Conservation (phyloP, 768 basidiomycete genomes). For the Pulveroboletus ravenelii region DNA sequence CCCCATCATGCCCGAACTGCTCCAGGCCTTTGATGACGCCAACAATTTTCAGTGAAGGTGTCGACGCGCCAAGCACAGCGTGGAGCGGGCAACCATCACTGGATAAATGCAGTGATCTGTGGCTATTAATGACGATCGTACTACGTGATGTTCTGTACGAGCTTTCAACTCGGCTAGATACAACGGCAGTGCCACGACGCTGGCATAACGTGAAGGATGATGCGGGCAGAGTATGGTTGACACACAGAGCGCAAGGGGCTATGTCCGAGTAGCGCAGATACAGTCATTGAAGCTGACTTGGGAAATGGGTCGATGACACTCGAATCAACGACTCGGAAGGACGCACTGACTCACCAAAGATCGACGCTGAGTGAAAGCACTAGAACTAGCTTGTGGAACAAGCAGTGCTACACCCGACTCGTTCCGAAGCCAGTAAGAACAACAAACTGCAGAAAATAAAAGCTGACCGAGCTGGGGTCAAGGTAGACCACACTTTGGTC, state of each 20-base stretch:
- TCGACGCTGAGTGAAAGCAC: background rate
- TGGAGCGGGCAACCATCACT: background rate
- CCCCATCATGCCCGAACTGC: background rate
- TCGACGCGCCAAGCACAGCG: background rate
- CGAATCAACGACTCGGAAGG: background rate
- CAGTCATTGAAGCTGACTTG: background rate
- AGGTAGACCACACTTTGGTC: too few species aligned
- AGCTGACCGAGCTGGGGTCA: background rate
- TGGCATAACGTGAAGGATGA: too few species aligned
- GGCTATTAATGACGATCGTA: too few species aligned
- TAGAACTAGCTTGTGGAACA: background rate
- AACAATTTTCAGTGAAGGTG: background rate
- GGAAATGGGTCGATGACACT: background rate
- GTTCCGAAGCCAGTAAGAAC: background rate
- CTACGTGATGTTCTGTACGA: background rate
- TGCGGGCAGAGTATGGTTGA: background rate
- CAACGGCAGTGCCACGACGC: background rate
- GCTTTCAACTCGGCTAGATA: background rate
- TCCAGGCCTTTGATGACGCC: background rate
- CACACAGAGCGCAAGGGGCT: background rate
- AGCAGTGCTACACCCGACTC: background rate
- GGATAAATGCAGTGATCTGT: too few species aligned
- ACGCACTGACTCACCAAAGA: background rate
- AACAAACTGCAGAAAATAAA: background rate
- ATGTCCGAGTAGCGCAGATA: background rate